Evolutionary conservation across 352 stramenopile species (phyloP), one percentile per base, ranked within the genome.

Genomic region (Plasmopara viticola): DNA sequence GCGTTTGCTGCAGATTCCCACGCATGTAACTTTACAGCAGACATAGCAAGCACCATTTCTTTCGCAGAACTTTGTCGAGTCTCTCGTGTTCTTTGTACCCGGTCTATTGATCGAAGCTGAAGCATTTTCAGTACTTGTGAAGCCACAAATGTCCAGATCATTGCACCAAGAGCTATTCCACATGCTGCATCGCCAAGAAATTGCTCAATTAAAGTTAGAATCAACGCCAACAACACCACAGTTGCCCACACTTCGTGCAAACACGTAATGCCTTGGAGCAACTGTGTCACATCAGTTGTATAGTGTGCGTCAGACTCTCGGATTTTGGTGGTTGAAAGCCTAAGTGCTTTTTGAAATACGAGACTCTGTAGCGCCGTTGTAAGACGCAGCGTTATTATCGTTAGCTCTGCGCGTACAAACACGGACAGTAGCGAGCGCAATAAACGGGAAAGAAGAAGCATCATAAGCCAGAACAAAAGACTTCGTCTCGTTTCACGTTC

Each of bases 1-100:
- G 53, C 46, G 47, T 45, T 57, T 46, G 58, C 58, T 28, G 62
- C 48, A 31, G 54, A 29, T 64, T 98, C 95, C 90, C 88, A 98
- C 8, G 89, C 87, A 68, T 97, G 95, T 47, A 98, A 86, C 61
- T 98, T 98, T 62, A 98, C 92, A 49, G 97, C 94, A 44, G 90
- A 78, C 61, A 98, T 97, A 29, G 75, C 73, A 18, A 63, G 68
- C 28, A 92, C 74, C 41, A 90, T 72, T 33, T 89, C 75, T 15
- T 64, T 72, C 28, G 84, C 51, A 7, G 86, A 64, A 25, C 68
- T 72, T 58, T 87, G 72, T 53, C 80, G 77, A 45, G 82, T 78
- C 51, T 86, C 71, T 20, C 80, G 76, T 49, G 71, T 72, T 44
- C 84, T 73, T 49, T 72, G 68, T 33, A 84, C 64, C 43, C 54